Base-by-base conservation (phyloP, 305 asterid species). In the Fraxinus platypoda region DNA sequence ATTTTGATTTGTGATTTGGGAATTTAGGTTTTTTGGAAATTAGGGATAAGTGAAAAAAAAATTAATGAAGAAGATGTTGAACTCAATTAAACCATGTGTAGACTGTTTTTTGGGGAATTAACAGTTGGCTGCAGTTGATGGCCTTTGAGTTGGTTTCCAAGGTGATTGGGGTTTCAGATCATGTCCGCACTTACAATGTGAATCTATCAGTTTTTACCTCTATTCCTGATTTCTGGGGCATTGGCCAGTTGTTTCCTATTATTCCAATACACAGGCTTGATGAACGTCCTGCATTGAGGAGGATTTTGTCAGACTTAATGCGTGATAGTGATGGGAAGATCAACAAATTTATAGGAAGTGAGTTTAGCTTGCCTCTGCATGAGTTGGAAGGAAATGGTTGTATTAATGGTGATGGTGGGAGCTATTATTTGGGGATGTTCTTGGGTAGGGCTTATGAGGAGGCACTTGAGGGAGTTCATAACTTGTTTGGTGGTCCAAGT, bases 401-500 rank as follows among this genome's bases (percentile, higher is more conserved):
- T 52, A 17, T 33, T 49, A 59, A 79, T 5, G 72, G 81, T n/a
- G 81, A 82, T 7, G 85, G 85, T 0, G 84, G 84, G 3, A 30
- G 59, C 6, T 91, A 91, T 83, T 90, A 85, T 79, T 70, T 91
- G 62, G 95, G 93, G 21, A 90, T 90, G 92, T 90, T 91, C 78
- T 80, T 88, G 34, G 94, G 93, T 2, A 93, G 94, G 81, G 94
- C 94, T 78, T 91, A 91, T 78, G 88, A 90, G 86, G 93, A 91
- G 82, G 92, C 93, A 0, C 88, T 91, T 2, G 94, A 92, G 0
- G 94, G 93, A n/a, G 82, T 87, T 41, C 94, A 91, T 76, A 91
- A 91, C 88, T 82, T 91, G 30, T 91, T 90, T 59, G 94, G 92
- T n/a, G 91, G 91, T 11, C 92, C 94, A 0, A 88, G 92, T n/a